phyloP scores from a whole-genome alignment of 1,139 yeast genomes.

The Blastobotrys malaysiensis region DNA sequence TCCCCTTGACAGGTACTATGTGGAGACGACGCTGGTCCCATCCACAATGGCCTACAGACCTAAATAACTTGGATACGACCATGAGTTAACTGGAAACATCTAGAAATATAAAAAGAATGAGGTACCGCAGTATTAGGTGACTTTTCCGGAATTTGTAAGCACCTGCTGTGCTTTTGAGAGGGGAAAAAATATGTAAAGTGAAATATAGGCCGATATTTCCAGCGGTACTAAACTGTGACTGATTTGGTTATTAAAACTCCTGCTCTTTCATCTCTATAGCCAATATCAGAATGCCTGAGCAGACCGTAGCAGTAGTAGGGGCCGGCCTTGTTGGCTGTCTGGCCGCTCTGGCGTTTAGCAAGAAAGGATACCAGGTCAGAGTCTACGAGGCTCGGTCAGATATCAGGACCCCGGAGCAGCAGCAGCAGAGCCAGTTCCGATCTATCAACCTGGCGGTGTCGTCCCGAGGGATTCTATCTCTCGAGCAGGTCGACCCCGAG shows the following conservation, averaged over 20 bases:
- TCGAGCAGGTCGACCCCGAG: slow-evolving; percentile 53
- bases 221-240: background rate
- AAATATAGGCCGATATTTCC: background rate
- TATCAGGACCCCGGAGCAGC: slow-evolving; percentile 27
- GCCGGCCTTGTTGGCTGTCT: slow-evolving; percentile 90
- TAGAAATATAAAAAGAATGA: background rate
- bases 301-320: slow-evolving; percentile 33
- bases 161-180: background rate
- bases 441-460: slow-evolving; percentile 88
- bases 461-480: slow-evolving; percentile 70
- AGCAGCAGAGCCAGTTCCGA: slow-evolving; percentile 26
- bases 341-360: slow-evolving; percentile 73
- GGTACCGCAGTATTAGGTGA: background rate
- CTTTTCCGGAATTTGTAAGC: background rate
- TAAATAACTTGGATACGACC: background rate
- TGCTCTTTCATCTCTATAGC: background rate
- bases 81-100: background rate
- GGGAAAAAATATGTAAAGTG: background rate
- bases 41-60: background rate
- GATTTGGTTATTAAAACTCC: background rate
- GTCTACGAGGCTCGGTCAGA: slow-evolving; percentile 57
- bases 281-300: background rate
- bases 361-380: slow-evolving; percentile 67
- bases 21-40: background rate
- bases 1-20: background rate